Percentiles rank a stretch among this genome's conserved stretches.
Conservation (phyloP, 2,329 filamentous ascomycete species). For the Blumeria hordei region DNA sequence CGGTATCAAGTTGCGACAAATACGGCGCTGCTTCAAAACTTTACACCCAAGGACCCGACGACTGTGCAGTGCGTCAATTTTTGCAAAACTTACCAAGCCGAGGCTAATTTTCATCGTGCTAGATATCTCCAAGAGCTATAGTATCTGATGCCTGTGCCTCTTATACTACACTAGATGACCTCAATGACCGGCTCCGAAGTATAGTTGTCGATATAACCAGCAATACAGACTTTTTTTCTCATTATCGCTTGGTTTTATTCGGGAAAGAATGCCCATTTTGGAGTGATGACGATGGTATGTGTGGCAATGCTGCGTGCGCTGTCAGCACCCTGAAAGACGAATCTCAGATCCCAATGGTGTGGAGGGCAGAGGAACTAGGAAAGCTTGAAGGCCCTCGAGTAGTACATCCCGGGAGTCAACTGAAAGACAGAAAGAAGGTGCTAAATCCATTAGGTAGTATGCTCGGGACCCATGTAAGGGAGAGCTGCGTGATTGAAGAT, state of each 20-base stretch:
- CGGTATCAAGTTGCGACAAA: conserved; percentile 20
- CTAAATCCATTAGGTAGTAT: conserved; percentile 56
- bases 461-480: conserved; percentile 66
- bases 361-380: conserved; percentile 76
- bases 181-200: conserved; percentile 58
- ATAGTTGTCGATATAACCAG: conserved; percentile 58
- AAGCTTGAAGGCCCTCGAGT: conserved; percentile 81
- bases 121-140: conserved; percentile 75
- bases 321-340: conserved; percentile 91
- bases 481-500: conserved; percentile 92
- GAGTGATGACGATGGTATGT: conserved; percentile 80
- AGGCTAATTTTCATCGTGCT: conserved; percentile 6
- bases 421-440: conserved; percentile 43
- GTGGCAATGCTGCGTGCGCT: conserved; percentile 88
- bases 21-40: conserved; percentile 16
- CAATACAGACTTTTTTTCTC: conserved; percentile 90
- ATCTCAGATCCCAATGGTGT: conserved; percentile 74
- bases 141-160: conserved; percentile 89
- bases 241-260: conserved; percentile 87
- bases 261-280: conserved; percentile 92
- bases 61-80: conserved; percentile 16
- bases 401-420: conserved; percentile 57
- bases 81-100: background rate
- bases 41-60: conserved; percentile 16
- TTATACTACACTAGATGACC: conserved; percentile 64